A percentile compares a stretch with the other conserved stretches of the same genome.
Evolutionary conservation across 2,329 filamentous ascomycete genomes (phyloP).

Genomic region (Colletotrichum sp.): DNA sequence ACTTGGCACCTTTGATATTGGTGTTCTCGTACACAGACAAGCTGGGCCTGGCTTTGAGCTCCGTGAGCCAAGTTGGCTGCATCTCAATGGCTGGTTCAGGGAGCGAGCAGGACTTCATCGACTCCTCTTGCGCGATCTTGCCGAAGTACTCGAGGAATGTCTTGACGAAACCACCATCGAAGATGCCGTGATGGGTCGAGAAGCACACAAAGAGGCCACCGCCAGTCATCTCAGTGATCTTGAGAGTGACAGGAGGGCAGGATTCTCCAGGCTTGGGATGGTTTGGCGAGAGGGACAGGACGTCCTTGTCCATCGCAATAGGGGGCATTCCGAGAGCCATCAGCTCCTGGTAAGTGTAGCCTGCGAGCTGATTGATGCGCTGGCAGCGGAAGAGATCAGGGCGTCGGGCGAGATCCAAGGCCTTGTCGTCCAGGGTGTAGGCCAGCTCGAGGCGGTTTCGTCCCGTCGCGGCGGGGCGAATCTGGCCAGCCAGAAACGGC

Average conservation of each 20-base stretch:
- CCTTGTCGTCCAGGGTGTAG: not conserved
- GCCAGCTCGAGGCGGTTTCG: slow-evolving; percentile 1
- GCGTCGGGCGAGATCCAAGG: not conserved
- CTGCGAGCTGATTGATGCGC: not conserved
- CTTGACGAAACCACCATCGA: slow-evolving; percentile 15
- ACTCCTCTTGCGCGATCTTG: not conserved
- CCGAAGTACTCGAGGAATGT: slow-evolving; percentile 7
- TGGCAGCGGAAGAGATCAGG: not conserved
- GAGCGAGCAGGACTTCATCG: too few species aligned
- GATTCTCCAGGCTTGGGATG: slow-evolving; percentile 4
- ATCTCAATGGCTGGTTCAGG: too few species aligned
- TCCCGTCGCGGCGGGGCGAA: not conserved
- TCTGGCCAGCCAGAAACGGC: slow-evolving; percentile 7
- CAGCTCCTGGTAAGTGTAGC: not conserved
- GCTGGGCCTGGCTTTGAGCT: not conserved
- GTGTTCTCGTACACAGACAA: not conserved
- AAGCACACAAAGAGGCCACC: slow-evolving; percentile 28
- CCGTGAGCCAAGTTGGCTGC: not conserved
- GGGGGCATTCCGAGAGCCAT: not conserved
- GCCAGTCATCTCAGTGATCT: not conserved
- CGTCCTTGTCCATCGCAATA: not conserved
- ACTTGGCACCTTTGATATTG: not conserved
- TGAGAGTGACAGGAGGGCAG: slow-evolving; percentile 1
- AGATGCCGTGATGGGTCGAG: slow-evolving; percentile 43
- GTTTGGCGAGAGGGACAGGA: slow-evolving; percentile 1